A percentile compares a stretch with the other conserved stretches of the same genome.
Conservation (phyloP, 2,329 filamentous ascomycete genomes). For the Pseudogymnoascus sp. region DNA sequence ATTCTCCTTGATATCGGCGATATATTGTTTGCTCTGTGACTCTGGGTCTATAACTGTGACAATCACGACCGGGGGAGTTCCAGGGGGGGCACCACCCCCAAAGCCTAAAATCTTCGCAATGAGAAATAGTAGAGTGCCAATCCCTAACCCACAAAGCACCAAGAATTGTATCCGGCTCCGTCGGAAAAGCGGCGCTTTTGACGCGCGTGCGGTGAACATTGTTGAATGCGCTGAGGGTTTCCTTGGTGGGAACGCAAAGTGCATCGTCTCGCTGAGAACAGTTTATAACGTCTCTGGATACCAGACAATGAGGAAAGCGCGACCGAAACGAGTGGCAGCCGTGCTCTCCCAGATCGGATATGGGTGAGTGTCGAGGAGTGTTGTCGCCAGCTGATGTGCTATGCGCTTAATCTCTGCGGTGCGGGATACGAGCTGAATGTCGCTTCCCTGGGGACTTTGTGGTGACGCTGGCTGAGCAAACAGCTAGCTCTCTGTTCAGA, state of each 20-base stretch:
- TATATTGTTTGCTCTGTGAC: conserved; percentile 56
- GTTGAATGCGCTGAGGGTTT: conserved; percentile 66
- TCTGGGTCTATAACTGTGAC: conserved; percentile 72
- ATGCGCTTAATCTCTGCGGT: not conserved
- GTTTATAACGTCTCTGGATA: not conserved
- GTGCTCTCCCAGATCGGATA: not conserved
- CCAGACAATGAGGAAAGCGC: not conserved
- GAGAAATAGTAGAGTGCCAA: conserved; percentile 48
- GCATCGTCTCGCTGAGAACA: conserved; percentile 49
- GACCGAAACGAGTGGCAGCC: conserved; percentile 12
- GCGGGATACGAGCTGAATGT: not conserved
- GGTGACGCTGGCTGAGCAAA: not conserved
- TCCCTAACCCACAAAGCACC: conserved; percentile 36
- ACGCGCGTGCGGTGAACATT: conserved; percentile 57
- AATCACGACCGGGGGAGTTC: conserved; percentile 60
- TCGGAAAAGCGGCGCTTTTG: conserved; percentile 47
- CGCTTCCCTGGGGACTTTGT: not conserved
- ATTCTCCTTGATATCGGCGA: conserved; percentile 71
- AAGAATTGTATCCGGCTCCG: conserved; percentile 55
- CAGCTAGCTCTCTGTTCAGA: conserved; percentile 4
- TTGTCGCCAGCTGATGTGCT: conserved; percentile 1
- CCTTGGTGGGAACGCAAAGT: conserved; percentile 81
- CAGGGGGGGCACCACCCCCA: conserved; percentile 36
- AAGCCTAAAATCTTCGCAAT: conserved; percentile 35
- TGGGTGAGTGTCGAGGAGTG: not conserved